phyloP scores from a whole-genome alignment of 2,329 filamentous ascomycete genomes.

The Cladosporium sp. region DNA sequence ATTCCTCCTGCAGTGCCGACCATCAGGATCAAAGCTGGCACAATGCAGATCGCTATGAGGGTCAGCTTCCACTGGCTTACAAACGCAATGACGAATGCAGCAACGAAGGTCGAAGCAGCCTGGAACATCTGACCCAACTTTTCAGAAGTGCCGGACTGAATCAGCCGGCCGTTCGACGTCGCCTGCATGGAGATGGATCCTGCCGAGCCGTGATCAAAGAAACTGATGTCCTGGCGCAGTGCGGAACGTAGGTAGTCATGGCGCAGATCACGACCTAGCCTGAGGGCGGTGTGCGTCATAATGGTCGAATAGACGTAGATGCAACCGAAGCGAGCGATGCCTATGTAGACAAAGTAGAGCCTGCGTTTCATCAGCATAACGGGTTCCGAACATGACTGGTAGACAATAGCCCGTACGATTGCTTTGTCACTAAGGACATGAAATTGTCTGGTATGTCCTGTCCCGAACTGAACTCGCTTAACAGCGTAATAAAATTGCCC shows the following conservation, averaged over 20 bases:
- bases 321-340: constrained; percentile 60
- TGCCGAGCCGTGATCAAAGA: constrained; percentile 53
- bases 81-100: constrained; percentile 36
- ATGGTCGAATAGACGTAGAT: constrained; percentile 48
- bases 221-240: constrained; percentile 59
- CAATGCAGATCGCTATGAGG: not conserved
- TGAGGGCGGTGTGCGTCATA: constrained; percentile 46
- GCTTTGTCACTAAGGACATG: not conserved
- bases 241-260: constrained; percentile 60
- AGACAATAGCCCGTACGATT: not conserved
- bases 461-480: not conserved
- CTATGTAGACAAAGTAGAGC: constrained; percentile 64
- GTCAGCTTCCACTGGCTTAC: constrained; percentile 35
- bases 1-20: not conserved
- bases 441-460: not conserved
- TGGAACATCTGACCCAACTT: constrained; percentile 32
- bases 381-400: not conserved
- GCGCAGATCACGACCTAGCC: constrained; percentile 46
- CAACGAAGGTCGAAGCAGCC: constrained; percentile 33
- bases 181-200: constrained; percentile 59
- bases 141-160: constrained; percentile 36
- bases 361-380: not conserved
- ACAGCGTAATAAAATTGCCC: not conserved
- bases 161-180: constrained; percentile 45
- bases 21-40: not conserved